phyloP scores from a whole-genome alignment of 495 filamentous ascomycete genomes.

The Penicillium ucsense region DNA sequence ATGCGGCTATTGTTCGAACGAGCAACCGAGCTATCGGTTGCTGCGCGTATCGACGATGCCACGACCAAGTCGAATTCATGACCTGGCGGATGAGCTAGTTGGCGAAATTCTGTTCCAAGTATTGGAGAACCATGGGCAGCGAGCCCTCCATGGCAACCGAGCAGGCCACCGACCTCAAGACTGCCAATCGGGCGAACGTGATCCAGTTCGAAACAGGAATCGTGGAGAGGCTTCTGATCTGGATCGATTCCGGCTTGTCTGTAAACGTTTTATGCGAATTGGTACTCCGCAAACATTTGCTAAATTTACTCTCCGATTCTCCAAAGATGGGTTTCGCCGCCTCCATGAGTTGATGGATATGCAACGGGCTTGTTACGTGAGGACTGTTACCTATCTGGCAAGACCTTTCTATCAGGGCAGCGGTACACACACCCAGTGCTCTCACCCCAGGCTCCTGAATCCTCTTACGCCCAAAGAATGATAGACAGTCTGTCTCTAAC shows the following conservation, averaged over 20 bases:
- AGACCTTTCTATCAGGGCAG: conserved; percentile 54
- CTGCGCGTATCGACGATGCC: conserved; percentile 28
- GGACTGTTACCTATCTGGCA: conserved; percentile 63
- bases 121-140: conserved; percentile 11
- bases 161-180: conserved; percentile 1
- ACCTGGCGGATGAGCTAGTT: conserved; percentile 53
- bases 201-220: background rate
- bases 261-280: conserved; percentile 51
- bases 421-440: conserved; percentile 15
- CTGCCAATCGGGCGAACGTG: background rate
- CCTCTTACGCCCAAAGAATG: too few species aligned
- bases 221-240: conserved; percentile 30
- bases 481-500: too few species aligned
- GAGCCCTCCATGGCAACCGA: conserved; percentile 1
- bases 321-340: conserved; percentile 44
- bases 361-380: conserved; percentile 52
- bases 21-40: conserved; percentile 32
- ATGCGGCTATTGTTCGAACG: conserved; percentile 28
- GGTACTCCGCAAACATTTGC: conserved; percentile 51
- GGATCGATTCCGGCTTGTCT: conserved; percentile 48
- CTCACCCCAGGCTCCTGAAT: too few species aligned
- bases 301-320: conserved; percentile 52
- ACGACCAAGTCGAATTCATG: conserved; percentile 31
- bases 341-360: conserved; percentile 40
- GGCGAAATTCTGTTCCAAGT: conserved; percentile 41